These are phyloP conservation scores for Candida xyloterini DNA, from an alignment of 805 yeast species.

Conservation along the genomic window DNA sequence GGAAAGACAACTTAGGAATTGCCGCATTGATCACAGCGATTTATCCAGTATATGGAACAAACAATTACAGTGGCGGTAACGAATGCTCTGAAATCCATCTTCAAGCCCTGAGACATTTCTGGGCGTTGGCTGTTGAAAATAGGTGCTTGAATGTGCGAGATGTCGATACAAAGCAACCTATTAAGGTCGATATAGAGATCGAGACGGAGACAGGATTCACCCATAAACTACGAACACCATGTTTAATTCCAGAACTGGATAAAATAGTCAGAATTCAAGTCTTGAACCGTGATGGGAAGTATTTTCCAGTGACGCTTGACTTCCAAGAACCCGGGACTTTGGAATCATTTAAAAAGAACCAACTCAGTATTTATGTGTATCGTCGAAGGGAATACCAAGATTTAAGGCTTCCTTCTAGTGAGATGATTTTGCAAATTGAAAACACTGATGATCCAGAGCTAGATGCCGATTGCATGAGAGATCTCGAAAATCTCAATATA, in stretches of 20 bases:
- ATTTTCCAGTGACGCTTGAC: constrained; percentile 46
- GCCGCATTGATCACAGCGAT: constrained; percentile 71
- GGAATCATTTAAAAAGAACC: constrained; percentile 38
- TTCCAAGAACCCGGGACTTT: constrained; percentile 38
- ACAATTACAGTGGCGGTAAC: constrained; percentile 13
- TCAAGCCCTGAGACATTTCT: constrained; percentile 84
- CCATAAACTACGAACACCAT: constrained; percentile 50
- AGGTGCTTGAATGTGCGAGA: constrained; percentile 79
- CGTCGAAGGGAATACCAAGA: constrained; percentile 41
- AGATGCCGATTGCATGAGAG: constrained; percentile 4
- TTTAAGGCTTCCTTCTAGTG: constrained; percentile 21
- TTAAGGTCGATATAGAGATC: constrained; percentile 41
- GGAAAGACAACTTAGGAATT: constrained; percentile 56
- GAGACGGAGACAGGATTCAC: constrained; percentile 37
- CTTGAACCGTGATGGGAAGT: constrained; percentile 37
- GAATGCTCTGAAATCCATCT: constrained; percentile 58
- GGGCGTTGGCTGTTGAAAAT: constrained; percentile 82
- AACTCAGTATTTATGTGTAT: constrained; percentile 50
- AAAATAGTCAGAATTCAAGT: constrained; percentile 48
- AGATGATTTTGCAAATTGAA: constrained; percentile 12
- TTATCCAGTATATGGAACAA: constrained; percentile 60
- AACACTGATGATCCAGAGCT: constrained; percentile 2
- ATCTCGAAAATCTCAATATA: constrained; percentile 19
- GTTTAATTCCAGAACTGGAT: constrained; percentile 60
- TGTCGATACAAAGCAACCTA: constrained; percentile 55